Conservation (phyloP, 305 asterid genomes). For the Solanum chacoense region DNA sequence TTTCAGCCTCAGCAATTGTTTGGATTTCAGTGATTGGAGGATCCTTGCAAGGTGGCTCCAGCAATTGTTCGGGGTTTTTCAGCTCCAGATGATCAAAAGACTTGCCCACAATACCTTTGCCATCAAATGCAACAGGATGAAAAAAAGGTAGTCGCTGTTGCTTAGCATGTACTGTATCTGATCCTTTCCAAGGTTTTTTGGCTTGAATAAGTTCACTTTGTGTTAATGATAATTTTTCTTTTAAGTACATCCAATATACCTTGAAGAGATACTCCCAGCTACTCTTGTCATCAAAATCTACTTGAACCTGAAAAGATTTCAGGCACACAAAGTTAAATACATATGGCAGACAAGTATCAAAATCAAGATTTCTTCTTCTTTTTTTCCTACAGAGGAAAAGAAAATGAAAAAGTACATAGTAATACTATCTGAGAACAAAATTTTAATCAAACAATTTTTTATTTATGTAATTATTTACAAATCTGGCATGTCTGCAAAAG, state of each 20-base stretch:
- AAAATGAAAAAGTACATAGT: background rate
- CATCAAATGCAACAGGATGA: constrained; percentile 19
- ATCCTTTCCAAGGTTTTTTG: constrained; percentile 42
- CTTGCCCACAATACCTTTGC: constrained; percentile 17
- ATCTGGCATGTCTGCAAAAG: background rate
- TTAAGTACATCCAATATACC: constrained; percentile 70
- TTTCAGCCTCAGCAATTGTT: constrained; percentile 9
- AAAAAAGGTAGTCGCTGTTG: constrained; percentile 15
- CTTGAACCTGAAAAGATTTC: constrained; percentile 44
- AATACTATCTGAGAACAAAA: background rate
- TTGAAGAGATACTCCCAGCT: constrained; percentile 98
- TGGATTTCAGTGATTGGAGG: constrained; percentile 12
- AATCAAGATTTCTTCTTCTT: background rate
- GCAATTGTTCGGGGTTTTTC: constrained; percentile 26
- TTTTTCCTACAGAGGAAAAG: background rate
- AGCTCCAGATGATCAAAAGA: constrained; percentile 29
- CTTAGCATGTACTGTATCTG: constrained; percentile 22
- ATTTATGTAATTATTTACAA: background rate
- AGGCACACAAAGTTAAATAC: background rate
- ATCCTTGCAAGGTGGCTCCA: constrained; percentile 5
- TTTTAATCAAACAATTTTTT: background rate
- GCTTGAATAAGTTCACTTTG: constrained; percentile 60
- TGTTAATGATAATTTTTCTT: constrained; percentile 53
- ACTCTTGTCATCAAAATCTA: constrained; percentile 77
- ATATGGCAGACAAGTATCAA: background rate